These are phyloP conservation scores for Cryphonectria carpinicola DNA, from an alignment of 2,329 filamentous ascomycete species.

Conservation along the genomic window DNA sequence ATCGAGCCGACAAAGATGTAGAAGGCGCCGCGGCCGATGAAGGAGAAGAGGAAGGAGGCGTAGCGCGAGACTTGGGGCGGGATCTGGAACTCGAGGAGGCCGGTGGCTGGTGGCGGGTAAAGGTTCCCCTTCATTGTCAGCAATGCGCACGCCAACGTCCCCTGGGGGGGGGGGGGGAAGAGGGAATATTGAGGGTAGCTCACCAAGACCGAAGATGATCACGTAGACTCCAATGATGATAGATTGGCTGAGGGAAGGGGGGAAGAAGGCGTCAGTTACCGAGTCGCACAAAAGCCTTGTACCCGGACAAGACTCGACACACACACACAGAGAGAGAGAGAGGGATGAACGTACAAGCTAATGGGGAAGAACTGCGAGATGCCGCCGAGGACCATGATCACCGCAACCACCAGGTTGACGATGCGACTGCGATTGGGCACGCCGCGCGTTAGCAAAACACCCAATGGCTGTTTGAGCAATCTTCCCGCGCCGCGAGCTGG, in stretches of 20 bases:
- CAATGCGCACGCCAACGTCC: background rate
- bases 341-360: conserved; percentile 56
- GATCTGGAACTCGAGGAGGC: conserved; percentile 78
- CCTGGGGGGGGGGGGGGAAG: background rate
- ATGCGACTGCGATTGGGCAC: conserved; percentile 68
- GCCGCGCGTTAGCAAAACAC: conserved; percentile 40
- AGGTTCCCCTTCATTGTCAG: background rate
- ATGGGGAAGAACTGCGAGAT: conserved; percentile 71
- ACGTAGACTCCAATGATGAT: conserved; percentile 86
- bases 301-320: background rate
- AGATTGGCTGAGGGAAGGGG: conserved; percentile 55
- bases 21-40: conserved; percentile 93
- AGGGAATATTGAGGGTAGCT: conserved; percentile 36
- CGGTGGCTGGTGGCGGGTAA: conserved; percentile 18
- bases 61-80: conserved; percentile 91
- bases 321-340: too few relatives aligned
- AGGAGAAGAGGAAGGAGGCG: conserved; percentile 97
- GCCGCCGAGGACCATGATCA: conserved; percentile 86
- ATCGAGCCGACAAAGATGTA: conserved; percentile 95
- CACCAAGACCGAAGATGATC: conserved; percentile 87
- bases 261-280: conserved; percentile 2
- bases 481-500: conserved; percentile 2
- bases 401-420: conserved; percentile 87
- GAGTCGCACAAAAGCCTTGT: conserved; percentile 7
- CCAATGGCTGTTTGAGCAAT: background rate